Conservation (phyloP, 176 grass and related monocot species). For the Hyparrhenia diplandra region DNA sequence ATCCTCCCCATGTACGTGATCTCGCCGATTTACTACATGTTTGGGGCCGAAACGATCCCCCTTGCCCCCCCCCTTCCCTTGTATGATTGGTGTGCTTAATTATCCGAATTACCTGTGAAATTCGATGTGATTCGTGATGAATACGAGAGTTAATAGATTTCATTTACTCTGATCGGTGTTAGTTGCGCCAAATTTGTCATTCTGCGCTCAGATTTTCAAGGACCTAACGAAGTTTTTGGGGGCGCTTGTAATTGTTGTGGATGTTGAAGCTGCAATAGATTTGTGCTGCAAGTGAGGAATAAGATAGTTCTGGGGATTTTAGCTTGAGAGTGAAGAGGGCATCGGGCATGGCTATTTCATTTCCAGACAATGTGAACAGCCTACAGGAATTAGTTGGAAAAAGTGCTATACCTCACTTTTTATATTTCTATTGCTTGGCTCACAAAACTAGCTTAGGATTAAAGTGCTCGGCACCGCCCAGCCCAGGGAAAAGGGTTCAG, state of each 20-base stretch:
- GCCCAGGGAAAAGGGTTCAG: not conserved
- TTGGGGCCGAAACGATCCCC: not conserved
- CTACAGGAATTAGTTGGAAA: not conserved
- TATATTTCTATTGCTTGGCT: not conserved
- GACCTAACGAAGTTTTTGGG: not conserved
- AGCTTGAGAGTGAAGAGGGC: not conserved
- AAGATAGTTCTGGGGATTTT: not conserved
- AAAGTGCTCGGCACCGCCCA: not conserved
- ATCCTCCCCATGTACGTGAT: conserved; percentile 43
- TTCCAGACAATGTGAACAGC: not conserved
- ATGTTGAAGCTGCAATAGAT: not conserved
- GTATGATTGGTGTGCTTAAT: not conserved
- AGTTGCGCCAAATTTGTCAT: not conserved
- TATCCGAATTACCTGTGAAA: not conserved
- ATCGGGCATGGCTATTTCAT: not conserved
- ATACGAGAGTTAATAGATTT: not conserved
- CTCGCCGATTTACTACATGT: not conserved
- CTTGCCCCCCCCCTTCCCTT: not conserved
- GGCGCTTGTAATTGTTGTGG: not conserved
- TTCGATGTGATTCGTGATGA: not conserved
- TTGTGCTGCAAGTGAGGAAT: not conserved
- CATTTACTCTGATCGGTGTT: not conserved
- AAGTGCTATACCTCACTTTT: not conserved
- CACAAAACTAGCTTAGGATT: not conserved
- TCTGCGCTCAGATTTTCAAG: not conserved